Percentiles rank a stretch among this genome's conserved stretches.
These are phyloP conservation scores for Fusarium torreyae DNA, from an alignment of 2,329 filamentous ascomycete species.

Conservation along the genomic window DNA sequence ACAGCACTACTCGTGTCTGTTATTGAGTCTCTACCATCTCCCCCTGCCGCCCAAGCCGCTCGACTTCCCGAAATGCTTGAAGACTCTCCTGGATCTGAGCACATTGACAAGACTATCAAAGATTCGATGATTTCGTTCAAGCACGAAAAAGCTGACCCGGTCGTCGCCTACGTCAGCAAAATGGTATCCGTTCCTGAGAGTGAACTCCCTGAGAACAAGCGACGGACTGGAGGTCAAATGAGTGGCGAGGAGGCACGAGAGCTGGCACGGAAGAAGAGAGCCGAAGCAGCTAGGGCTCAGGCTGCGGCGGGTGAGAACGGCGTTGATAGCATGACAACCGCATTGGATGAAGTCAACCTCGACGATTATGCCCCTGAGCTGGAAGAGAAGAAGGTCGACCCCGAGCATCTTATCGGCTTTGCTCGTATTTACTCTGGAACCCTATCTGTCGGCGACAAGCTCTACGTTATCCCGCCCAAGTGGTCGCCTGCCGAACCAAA, in stretches of 20 bases:
- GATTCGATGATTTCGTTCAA: constrained; percentile 89
- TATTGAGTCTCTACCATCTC: constrained; percentile 91
- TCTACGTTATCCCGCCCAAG: constrained; percentile 94
- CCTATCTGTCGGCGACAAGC: constrained; percentile 87
- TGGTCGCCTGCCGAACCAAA: constrained; percentile 87
- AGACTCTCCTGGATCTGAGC: constrained; percentile 81
- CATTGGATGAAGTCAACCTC: constrained; percentile 73
- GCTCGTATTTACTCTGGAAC: constrained; percentile 94
- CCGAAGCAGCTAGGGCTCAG: constrained; percentile 87
- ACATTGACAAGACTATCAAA: constrained; percentile 78
- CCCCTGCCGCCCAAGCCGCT: constrained; percentile 82
- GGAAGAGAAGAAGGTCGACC: constrained; percentile 75
- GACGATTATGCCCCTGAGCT: constrained; percentile 65
- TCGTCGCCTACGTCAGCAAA: constrained; percentile 97
- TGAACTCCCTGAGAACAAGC: constrained; percentile 89
- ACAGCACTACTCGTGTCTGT: constrained; percentile 94
- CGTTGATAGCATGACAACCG: constrained; percentile 70
- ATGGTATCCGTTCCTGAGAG: constrained; percentile 97
- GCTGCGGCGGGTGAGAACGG: constrained; percentile 67
- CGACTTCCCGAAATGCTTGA: constrained; percentile 85
- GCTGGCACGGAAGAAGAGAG: constrained; percentile 87
- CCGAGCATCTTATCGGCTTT: constrained; percentile 94
- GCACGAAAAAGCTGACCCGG: constrained; percentile 77
- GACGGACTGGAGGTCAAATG: constrained; percentile 74
- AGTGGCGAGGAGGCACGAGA: constrained; percentile 93